These are phyloP conservation scores for Candida ulmi DNA, from an alignment of 805 yeast species.

Conservation along the genomic window DNA sequence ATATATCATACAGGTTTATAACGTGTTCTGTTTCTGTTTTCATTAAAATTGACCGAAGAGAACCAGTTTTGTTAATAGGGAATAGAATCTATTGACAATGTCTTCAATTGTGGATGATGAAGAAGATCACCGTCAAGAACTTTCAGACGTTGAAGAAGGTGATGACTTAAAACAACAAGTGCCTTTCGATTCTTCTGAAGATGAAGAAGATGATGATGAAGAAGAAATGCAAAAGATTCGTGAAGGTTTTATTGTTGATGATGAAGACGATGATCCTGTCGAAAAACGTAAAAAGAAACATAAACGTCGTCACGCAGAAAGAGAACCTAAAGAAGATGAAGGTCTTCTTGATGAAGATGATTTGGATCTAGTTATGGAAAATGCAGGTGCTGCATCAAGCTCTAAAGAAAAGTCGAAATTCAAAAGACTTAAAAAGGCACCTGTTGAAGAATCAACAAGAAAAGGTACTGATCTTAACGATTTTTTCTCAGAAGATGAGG, in stretches of 20 bases:
- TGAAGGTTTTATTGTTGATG: slow-evolving; percentile 93
- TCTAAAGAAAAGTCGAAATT: slow-evolving; percentile 41
- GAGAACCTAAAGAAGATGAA: slow-evolving; percentile 46
- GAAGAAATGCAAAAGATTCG: slow-evolving; percentile 80
- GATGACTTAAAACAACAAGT: slow-evolving; percentile 31
- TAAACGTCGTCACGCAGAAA: slow-evolving; percentile 28
- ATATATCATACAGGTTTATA: no score
- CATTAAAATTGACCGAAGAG: no score
- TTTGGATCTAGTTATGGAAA: slow-evolving; percentile 84
- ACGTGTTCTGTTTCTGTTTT: no score
- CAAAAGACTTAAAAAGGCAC: slow-evolving; percentile 82
- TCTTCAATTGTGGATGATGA: slow-evolving; percentile 16
- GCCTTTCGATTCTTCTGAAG: slow-evolving; percentile 72
- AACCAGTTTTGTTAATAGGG: background rate
- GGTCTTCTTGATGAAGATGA: slow-evolving; percentile 92
- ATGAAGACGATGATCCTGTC: slow-evolving; percentile 67
- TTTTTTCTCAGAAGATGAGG: slow-evolving; percentile 38
- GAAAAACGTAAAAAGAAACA: slow-evolving; percentile 36
- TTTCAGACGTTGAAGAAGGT: slow-evolving; percentile 31
- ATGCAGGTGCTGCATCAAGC: slow-evolving; percentile 60
- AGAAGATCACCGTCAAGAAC: slow-evolving; percentile 1
- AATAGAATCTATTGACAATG: background rate
- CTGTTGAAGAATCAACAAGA: slow-evolving; percentile 30
- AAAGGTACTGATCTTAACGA: slow-evolving; percentile 26
- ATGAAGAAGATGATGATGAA: slow-evolving; percentile 88